Conservation (phyloP, 208 protist genomes). For the Spongospora subterranea region DNA sequence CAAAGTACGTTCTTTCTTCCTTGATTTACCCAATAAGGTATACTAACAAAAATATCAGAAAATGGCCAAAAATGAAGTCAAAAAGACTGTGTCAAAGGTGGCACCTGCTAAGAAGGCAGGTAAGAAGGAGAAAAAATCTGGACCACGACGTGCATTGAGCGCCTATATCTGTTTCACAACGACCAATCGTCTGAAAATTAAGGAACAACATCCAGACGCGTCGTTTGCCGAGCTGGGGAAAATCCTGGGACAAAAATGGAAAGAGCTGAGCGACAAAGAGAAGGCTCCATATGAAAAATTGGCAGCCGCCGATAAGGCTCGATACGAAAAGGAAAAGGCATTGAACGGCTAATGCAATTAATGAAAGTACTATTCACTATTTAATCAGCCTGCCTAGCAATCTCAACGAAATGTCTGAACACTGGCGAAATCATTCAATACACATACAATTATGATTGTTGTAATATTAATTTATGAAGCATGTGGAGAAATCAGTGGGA, state of each 20-base stretch:
- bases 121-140: constrained; percentile 40
- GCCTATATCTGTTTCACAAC: constrained; percentile 60
- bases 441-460: too few species aligned
- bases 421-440: too few species aligned
- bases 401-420: too few species aligned
- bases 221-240: constrained; percentile 52
- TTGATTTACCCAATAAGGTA: too few species aligned
- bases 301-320: constrained; percentile 48
- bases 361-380: too few species aligned
- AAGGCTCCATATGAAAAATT: constrained; percentile 59
- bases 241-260: constrained; percentile 64
- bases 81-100: not conserved
- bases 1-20: too few species aligned
- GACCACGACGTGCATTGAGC: constrained; percentile 47
- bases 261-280: constrained; percentile 59
- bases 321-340: constrained; percentile 48
- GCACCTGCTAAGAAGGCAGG: not conserved
- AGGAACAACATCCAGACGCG: constrained; percentile 2
- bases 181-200: constrained; percentile 57
- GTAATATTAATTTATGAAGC: too few species aligned
- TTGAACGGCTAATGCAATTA: too few species aligned
- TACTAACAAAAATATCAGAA: too few species aligned
- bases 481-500: too few species aligned
- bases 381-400: too few species aligned
- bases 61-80: constrained; percentile 3